Evolutionary conservation across 495 filamentous ascomycete species (phyloP).

Genomic region (Bathelium albidoporum): DNA sequence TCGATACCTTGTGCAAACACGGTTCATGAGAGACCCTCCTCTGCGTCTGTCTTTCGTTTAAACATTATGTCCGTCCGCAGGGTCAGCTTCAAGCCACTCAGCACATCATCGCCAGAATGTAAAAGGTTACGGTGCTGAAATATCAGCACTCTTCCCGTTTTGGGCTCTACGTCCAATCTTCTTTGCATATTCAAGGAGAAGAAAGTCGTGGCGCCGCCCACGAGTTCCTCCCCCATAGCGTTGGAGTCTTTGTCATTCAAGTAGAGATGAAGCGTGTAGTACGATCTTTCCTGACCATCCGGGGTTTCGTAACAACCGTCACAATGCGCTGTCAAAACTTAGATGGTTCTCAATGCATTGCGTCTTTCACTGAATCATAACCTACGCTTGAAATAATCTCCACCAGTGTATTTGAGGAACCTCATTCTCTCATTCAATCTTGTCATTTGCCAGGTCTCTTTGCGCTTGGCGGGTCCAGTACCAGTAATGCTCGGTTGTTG

Average conservation of each 20-base stretch:
- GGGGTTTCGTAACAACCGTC: conserved; percentile 59
- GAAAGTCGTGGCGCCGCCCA: conserved; percentile 59
- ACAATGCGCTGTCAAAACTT: conserved; percentile 48
- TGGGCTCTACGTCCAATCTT: conserved; percentile 56
- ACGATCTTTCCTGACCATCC: conserved; percentile 47
- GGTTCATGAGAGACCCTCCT: no score
- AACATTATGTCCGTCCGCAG: conserved; percentile 71
- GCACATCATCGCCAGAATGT: conserved; percentile 68
- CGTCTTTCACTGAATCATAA: conserved; percentile 5
- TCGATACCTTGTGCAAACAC: no score
- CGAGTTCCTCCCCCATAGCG: conserved; percentile 22
- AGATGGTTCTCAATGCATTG: background rate
- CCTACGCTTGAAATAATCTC: conserved; percentile 64
- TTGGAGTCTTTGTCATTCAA: conserved; percentile 44
- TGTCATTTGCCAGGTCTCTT: conserved; percentile 45
- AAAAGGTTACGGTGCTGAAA: conserved; percentile 64
- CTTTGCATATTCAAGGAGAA: conserved; percentile 36
- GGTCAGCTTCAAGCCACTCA: conserved; percentile 63
- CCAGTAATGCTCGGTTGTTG: conserved; percentile 39
- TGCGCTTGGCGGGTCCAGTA: conserved; percentile 33
- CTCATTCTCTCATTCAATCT: conserved; percentile 68
- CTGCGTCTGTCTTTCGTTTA: conserved; percentile 23
- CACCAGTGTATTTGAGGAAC: conserved; percentile 66
- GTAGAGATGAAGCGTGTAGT: conserved; percentile 76
- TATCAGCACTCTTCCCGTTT: conserved; percentile 58